phyloP scores from a whole-genome alignment of 352 stramenopile genomes.

The Pythium folliculosum region DNA sequence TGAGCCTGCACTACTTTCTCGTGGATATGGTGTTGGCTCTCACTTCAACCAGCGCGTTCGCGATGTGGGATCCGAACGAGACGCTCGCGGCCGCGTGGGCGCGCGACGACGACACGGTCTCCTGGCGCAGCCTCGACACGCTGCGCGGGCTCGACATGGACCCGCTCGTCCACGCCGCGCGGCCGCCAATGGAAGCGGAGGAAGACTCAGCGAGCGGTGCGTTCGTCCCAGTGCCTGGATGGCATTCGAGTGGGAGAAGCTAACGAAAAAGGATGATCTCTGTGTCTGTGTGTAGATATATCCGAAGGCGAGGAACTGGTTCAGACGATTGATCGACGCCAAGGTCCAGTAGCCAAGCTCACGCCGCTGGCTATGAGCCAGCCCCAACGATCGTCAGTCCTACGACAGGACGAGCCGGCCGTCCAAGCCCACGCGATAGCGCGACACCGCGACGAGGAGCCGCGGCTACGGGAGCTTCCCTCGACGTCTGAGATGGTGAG shows the following conservation, averaged over 20 bases:
- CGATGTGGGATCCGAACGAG: conserved; percentile 29
- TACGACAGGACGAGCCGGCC: neutral
- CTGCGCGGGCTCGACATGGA: conserved; percentile 14
- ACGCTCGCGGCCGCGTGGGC: conserved; percentile 9
- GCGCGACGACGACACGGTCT: conserved; percentile 41
- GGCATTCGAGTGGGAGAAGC: neutral
- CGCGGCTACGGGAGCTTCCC: conserved; percentile 30
- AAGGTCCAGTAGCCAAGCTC: too few species aligned
- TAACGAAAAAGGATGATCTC: neutral
- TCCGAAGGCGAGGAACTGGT: conserved; percentile 34
- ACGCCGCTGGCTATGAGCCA: neutral
- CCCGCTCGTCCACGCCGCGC: neutral
- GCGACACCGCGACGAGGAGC: neutral
- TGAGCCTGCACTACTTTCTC: neutral
- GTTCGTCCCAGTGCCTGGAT: neutral
- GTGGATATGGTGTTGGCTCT: neutral
- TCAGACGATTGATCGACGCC: conserved; percentile 25
- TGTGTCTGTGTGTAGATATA: conserved; percentile 18
- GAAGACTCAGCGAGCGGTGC: conserved; percentile 1
- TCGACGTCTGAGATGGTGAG: conserved; percentile 50
- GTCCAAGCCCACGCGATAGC: neutral
- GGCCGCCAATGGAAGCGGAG: neutral
- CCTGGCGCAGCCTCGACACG: conserved; percentile 44
- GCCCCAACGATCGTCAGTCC: neutral
- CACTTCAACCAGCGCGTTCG: conserved; percentile 10